phyloP scores from a whole-genome alignment of 148 eudicot genomes.

The Oxyria digyna region DNA sequence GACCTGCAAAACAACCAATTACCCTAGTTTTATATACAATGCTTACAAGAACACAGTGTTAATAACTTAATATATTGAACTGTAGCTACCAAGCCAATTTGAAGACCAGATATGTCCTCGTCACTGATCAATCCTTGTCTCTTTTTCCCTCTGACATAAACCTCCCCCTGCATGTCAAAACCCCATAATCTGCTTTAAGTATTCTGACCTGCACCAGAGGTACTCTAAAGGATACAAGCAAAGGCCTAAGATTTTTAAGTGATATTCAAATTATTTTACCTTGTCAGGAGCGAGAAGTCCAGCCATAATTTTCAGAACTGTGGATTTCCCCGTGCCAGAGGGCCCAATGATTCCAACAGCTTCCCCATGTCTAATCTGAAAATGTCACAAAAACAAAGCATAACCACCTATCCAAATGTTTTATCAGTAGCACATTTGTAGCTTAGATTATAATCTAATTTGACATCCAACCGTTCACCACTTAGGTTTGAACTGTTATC shows the following conservation, averaged over 20 bases:
- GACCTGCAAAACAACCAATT: constrained; percentile 37
- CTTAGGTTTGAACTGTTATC: not conserved
- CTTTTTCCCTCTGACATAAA: constrained; percentile 59
- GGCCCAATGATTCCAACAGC: constrained; percentile 96
- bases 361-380: constrained; percentile 89
- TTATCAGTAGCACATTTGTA: not conserved
- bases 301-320: constrained; percentile 79
- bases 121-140: constrained; percentile 80
- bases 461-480: not conserved
- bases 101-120: constrained; percentile 85
- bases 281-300: constrained; percentile 94
- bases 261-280: constrained; percentile 26
- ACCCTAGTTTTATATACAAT: not conserved
- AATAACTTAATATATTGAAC: not conserved
- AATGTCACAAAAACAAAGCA: not conserved
- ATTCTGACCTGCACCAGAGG: not conserved
- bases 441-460: not conserved
- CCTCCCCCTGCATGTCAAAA: constrained; percentile 57
- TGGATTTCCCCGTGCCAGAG: constrained; percentile 97
- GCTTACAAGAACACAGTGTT: not conserved
- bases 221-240: not conserved
- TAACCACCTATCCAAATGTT: not conserved
- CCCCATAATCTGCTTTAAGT: not conserved
- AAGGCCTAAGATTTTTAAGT: not conserved
- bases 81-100: constrained; percentile 73